These are phyloP conservation scores for Metschnikowia dekortorum DNA, from an alignment of 805 yeast genomes.

Conservation along the genomic window DNA sequence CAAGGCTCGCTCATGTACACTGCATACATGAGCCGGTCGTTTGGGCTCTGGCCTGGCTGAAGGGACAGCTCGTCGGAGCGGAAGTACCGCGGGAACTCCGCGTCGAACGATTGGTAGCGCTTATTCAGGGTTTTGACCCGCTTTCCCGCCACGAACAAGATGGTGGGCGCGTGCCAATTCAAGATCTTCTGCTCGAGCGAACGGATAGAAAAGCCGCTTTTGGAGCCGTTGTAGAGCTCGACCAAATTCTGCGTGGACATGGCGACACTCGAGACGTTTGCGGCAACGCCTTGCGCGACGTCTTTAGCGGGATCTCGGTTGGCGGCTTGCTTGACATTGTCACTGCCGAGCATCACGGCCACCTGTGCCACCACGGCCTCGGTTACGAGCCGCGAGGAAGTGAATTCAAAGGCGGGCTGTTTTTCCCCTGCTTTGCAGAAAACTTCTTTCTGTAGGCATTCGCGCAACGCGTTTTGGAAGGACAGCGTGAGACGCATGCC, in stretches of 20 bases:
- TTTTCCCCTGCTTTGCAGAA: neutral
- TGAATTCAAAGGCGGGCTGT: neutral
- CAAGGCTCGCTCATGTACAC: constrained; percentile 69
- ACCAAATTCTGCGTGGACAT: constrained; percentile 46
- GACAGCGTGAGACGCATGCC: constrained; percentile 7
- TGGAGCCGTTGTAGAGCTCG: constrained; percentile 67
- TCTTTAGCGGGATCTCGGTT: too few relatives aligned
- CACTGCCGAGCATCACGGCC: constrained; percentile 25
- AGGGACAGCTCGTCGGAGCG: constrained; percentile 21
- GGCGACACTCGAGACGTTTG: constrained; percentile 21
- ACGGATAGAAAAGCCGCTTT: constrained; percentile 81
- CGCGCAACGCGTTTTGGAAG: constrained; percentile 1
- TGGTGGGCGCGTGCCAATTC: constrained; percentile 88
- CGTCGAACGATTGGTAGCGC: constrained; percentile 48
- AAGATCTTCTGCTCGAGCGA: constrained; percentile 78
- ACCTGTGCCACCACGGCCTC: constrained; percentile 38
- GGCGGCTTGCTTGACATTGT: constrained; percentile 8
- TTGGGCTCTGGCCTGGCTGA: constrained; percentile 34
- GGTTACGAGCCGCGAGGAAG: constrained; percentile 35
- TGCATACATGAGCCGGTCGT: constrained; percentile 53
- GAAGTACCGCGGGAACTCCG: constrained; percentile 41
- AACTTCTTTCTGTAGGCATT: neutral
- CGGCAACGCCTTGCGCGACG: too few relatives aligned
- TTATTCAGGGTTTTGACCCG: constrained; percentile 42
- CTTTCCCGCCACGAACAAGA: constrained; percentile 66